Evolutionary conservation across 257 asterid genomes (phyloP).

Genomic region (Jasminum sambac): DNA sequence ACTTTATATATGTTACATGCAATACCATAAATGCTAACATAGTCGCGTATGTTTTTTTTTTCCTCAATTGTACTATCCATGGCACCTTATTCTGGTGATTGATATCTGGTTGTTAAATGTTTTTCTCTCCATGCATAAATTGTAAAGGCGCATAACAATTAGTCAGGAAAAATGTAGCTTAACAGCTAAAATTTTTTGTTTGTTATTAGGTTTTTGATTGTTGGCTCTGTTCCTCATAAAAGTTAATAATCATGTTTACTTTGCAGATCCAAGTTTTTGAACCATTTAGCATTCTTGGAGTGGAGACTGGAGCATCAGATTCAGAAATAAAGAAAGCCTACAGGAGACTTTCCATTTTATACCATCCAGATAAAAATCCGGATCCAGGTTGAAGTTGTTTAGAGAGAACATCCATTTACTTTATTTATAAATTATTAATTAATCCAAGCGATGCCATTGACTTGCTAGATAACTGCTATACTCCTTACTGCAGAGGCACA

Average conservation of each 20-base stretch:
- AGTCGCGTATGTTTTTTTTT: not conserved
- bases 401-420: constrained; percentile 27
- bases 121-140: constrained; percentile 11
- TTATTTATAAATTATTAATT: constrained; percentile 11
- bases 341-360: constrained; percentile 89
- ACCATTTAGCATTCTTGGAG: constrained; percentile 95
- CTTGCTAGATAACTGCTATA: constrained; percentile 26
- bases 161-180: constrained; percentile 17
- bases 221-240: constrained; percentile 22
- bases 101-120: not conserved
- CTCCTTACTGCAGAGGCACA: constrained; percentile 77
- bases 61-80: not conserved
- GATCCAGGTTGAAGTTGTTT: constrained; percentile 95
- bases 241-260: constrained; percentile 16
- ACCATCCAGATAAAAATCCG: constrained; percentile 99
- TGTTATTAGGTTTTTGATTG: constrained; percentile 8
- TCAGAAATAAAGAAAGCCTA: constrained; percentile 97
- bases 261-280: constrained; percentile 75
- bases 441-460: constrained; percentile 13
- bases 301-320: constrained; percentile 88
- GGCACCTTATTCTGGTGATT: not conserved
- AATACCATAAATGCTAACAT: not conserved
- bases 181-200: constrained; percentile 10
- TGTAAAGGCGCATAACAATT: constrained; percentile 4
- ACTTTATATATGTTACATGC: not conserved